Conservation (phyloP, 2,329 filamentous ascomycete genomes). For the Daldinia sp. region DNA sequence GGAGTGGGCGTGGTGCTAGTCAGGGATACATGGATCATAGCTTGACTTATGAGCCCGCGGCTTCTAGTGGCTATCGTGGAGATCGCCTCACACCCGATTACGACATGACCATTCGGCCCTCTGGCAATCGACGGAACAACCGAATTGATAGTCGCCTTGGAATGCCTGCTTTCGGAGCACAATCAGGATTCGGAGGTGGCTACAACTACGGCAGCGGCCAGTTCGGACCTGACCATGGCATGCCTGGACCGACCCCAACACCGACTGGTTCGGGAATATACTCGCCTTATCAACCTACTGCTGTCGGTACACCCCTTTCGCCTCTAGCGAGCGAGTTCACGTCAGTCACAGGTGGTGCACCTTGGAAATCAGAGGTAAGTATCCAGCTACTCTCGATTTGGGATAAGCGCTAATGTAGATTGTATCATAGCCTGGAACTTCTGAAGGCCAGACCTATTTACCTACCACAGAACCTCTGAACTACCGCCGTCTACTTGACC, state of each 20-base stretch:
- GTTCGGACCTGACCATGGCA: constrained; percentile 54
- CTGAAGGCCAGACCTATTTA: constrained; percentile 80
- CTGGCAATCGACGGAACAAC: constrained; percentile 59
- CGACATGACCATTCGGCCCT: constrained; percentile 61
- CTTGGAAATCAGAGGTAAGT: constrained; percentile 69
- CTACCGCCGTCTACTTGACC: constrained; percentile 93
- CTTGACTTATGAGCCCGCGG: constrained; percentile 51
- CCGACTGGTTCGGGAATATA: constrained; percentile 53
- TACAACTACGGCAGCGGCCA: constrained; percentile 53
- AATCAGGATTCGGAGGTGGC: constrained; percentile 50
- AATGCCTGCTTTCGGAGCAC: constrained; percentile 51
- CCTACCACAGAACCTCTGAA: constrained; percentile 92
- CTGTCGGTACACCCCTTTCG: constrained; percentile 71
- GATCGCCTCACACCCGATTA: constrained; percentile 64
- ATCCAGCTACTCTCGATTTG: constrained; percentile 19
- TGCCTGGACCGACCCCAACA: constrained; percentile 51
- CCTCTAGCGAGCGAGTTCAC: constrained; percentile 82
- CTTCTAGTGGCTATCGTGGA: constrained; percentile 58
- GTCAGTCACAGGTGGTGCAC: constrained; percentile 58
- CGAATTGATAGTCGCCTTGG: constrained; percentile 60
- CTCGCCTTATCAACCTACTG: constrained; percentile 46
- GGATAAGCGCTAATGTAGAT: constrained; percentile 44
- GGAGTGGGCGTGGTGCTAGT: constrained; percentile 60
- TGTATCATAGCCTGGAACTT: constrained; percentile 57
- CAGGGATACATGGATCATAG: constrained; percentile 58